Conservation (phyloP, 768 basidiomycete species). For the Naematelia aurantialba region DNA sequence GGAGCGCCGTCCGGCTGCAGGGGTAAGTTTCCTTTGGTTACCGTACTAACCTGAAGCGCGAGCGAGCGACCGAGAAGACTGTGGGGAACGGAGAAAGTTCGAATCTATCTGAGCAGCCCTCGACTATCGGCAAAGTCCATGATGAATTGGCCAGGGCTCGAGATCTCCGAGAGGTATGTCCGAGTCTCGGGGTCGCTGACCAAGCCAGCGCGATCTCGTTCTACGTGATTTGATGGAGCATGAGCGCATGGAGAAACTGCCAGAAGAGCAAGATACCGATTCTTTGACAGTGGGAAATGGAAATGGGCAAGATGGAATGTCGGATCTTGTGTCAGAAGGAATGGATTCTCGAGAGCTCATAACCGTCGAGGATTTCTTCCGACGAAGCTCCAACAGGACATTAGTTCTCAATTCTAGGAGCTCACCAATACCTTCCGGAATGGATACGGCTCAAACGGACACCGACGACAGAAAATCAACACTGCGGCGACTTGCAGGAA, state of each 20-base stretch:
- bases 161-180: slow-evolving; percentile 33
- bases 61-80: slow-evolving; percentile 19
- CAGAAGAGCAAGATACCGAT: neutral
- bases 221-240: slow-evolving; percentile 30
- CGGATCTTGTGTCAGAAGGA: neutral
- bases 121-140: slow-evolving; percentile 12
- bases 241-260: neutral
- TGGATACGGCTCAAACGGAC: neutral
- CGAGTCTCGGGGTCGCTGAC: neutral
- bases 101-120: slow-evolving; percentile 27
- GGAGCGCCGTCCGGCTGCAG: slow-evolving; percentile 6
- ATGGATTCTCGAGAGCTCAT: neutral
- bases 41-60: slow-evolving; percentile 11
- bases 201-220: slow-evolving; percentile 28
- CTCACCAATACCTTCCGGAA: neutral
- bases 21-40: slow-evolving; percentile 14
- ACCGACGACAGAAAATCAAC: slow-evolving; percentile 13
- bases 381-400: neutral
- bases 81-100: slow-evolving; percentile 17
- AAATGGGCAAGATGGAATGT: neutral
- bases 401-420: neutral
- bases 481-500: slow-evolving; percentile 13
- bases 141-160: slow-evolving; percentile 30
- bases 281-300: no score
- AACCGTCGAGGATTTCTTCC: neutral